phyloP scores from a whole-genome alignment of 345 rosid genomes.

The Eutrema japonicum region DNA sequence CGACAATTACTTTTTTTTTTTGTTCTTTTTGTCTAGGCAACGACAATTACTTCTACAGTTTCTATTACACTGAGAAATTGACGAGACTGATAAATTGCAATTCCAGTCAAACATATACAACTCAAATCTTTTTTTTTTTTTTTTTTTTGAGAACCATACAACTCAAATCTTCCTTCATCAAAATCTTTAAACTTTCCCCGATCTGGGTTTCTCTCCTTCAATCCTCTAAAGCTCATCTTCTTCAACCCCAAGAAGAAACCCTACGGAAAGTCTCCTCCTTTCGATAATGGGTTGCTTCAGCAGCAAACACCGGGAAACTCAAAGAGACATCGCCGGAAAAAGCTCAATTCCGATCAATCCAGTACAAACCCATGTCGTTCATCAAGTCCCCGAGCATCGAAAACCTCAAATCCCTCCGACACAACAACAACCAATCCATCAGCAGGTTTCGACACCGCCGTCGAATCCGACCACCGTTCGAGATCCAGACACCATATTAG shows the following conservation, averaged over 20 bases:
- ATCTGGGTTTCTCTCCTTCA: slow-evolving; percentile 6
- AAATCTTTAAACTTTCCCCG: not conserved
- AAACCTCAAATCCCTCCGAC: slow-evolving; percentile 38
- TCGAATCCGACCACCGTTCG: slow-evolving; percentile 30
- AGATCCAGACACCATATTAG: slow-evolving; percentile 57
- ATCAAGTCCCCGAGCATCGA: slow-evolving; percentile 35
- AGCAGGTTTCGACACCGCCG: slow-evolving; percentile 28
- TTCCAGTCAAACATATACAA: slow-evolving; percentile 35
- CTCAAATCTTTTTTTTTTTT: not conserved
- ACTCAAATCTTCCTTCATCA: not conserved
- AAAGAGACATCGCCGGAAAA: slow-evolving; percentile 40
- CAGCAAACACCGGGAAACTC: slow-evolving; percentile 51
- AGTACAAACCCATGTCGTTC: slow-evolving; percentile 38
- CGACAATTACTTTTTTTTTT: not conserved
- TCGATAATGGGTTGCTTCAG: slow-evolving; percentile 62
- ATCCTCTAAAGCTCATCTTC: too few species aligned
- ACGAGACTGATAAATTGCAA: slow-evolving; percentile 19
- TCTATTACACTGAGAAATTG: slow-evolving; percentile 10
- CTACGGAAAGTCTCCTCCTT: not conserved
- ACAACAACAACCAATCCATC: slow-evolving; percentile 27
- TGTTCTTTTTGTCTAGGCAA: too few species aligned
- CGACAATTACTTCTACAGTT: not conserved
- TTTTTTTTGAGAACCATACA: not conserved
- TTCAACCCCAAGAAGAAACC: too few species aligned
- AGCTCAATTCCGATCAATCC: slow-evolving; percentile 33